phyloP scores from a whole-genome alignment of 2,329 filamentous ascomycete species.

The Aspergillus tamarii region DNA sequence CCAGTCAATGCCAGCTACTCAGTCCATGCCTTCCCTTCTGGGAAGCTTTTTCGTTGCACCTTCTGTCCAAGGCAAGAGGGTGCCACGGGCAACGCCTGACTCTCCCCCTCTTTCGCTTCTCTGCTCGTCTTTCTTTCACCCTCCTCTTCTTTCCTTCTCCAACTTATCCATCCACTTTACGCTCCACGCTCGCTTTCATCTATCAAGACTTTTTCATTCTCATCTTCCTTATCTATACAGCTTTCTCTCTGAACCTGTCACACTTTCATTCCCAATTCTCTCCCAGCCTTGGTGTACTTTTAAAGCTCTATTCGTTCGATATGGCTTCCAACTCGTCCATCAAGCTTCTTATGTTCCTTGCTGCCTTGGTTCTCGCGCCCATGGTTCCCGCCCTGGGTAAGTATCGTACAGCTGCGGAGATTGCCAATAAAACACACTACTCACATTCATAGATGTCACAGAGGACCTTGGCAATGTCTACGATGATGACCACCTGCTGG shows the following conservation, averaged over 20 bases:
- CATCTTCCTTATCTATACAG: neutral
- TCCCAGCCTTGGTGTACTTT: neutral
- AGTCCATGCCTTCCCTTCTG: neutral
- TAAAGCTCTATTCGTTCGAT: neutral
- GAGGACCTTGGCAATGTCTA: neutral
- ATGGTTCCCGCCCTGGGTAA: conserved; percentile 25
- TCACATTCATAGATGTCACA: conserved; percentile 3
- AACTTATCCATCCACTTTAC: neutral
- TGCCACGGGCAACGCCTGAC: conserved; percentile 3
- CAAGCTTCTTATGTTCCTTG: conserved; percentile 25
- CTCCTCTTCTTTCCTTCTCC: conserved; percentile 4
- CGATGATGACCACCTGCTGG: conserved; percentile 5
- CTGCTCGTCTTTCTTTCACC: conserved; percentile 1
- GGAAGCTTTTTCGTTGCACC: neutral
- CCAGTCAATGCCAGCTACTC: no score
- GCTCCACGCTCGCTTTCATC: neutral
- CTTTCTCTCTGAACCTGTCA: neutral
- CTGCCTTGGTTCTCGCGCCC: conserved; percentile 25
- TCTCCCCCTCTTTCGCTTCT: conserved; percentile 2
- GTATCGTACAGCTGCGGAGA: neutral
- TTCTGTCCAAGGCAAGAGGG: neutral
- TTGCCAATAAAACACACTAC: neutral
- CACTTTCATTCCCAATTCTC: conserved; percentile 2
- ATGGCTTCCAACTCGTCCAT: conserved; percentile 17
- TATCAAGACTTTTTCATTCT: neutral